Base-by-base conservation (phyloP, 176 grass and related monocot species). In the Zoysia pacifica region DNA sequence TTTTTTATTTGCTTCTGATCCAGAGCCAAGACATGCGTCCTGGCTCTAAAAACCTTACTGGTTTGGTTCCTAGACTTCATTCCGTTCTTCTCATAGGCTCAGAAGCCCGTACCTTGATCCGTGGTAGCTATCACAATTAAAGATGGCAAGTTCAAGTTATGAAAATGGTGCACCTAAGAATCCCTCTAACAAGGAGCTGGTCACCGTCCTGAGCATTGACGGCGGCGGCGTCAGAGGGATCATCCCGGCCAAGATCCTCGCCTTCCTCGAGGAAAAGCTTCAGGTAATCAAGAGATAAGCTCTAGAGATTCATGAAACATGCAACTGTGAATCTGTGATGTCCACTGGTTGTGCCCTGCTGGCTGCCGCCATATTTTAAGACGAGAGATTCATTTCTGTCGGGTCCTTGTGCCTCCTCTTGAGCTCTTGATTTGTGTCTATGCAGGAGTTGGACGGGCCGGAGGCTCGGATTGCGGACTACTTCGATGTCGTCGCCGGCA, bases 171-270 rank as follows among this genome's bases (percentile, higher is more conserved):
- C 40, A 40, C 18, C 1, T 14, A 45, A 15, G 15, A 59, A 5
- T 19, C n/a, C 84, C 56, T 44, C 84, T 16, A 52, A 81, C 16
- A 89, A 92, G 85, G 81, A 87, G 58, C 46, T 94, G 11, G 11
- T 90, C 59, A 90, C 87, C 4, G 78, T 95, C 8, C 90, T 95
- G 14, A 95, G 93, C 87, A 90, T 95, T 12, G 93, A 95, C 9
- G 90, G 93, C 1, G 93, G 93, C 5, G 90, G 93, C 20, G 14
- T 90, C 19, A 80, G 93, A 41, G 93, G 93, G 15, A 92, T 95
- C 81, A 95, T 95, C 51, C 87, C 90, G 1, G 93, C 83, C 64
- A 85, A 72, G 40, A 83, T 92, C 74, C 81, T 92, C 0, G 81
- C 70, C 2, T 92, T 86, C 78, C 92, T 95, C 3, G 90, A 92